phyloP scores from a whole-genome alignment of 192 early-diverging fungal genomes.

The Dissophora globulifera region DNA sequence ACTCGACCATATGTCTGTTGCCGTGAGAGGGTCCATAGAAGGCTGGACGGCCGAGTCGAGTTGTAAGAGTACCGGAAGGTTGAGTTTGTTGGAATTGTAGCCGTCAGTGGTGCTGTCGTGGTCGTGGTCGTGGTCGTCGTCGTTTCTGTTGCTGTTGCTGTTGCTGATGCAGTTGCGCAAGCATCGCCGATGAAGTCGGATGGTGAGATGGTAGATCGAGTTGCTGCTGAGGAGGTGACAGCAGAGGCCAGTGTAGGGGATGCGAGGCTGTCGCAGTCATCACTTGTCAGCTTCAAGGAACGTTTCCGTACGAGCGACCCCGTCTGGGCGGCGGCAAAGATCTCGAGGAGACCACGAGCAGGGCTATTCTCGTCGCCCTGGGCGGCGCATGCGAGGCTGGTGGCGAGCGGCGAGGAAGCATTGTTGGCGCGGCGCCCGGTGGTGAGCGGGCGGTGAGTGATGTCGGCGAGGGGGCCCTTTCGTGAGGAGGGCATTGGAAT shows the following conservation, averaged over 20 bases:
- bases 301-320: constrained; percentile 27
- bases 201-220: no score
- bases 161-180: background rate
- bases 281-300: constrained; percentile 28
- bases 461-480: constrained; percentile 41
- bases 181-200: no score
- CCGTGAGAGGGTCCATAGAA: constrained; percentile 11
- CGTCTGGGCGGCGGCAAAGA: constrained; percentile 44
- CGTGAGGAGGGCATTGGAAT: background rate
- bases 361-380: constrained; percentile 44
- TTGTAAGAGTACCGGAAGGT: constrained; percentile 18
- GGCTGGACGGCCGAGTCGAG: constrained; percentile 4
- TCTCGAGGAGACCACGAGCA: constrained; percentile 27
- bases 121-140: background rate
- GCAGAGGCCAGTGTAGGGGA: background rate
- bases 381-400: constrained; percentile 15
- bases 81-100: constrained; percentile 4
- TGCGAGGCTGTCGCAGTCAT: constrained; percentile 13
- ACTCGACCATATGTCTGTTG: constrained; percentile 19
- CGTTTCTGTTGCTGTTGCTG: background rate
- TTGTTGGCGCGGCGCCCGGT: constrained; percentile 21
- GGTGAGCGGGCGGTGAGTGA: constrained; percentile 24
- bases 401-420: background rate
- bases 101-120: background rate
- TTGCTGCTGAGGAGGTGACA: no score